These are phyloP conservation scores for Fusarium albosuccineum DNA, from an alignment of 2,329 filamentous ascomycete genomes.

Conservation along the genomic window DNA sequence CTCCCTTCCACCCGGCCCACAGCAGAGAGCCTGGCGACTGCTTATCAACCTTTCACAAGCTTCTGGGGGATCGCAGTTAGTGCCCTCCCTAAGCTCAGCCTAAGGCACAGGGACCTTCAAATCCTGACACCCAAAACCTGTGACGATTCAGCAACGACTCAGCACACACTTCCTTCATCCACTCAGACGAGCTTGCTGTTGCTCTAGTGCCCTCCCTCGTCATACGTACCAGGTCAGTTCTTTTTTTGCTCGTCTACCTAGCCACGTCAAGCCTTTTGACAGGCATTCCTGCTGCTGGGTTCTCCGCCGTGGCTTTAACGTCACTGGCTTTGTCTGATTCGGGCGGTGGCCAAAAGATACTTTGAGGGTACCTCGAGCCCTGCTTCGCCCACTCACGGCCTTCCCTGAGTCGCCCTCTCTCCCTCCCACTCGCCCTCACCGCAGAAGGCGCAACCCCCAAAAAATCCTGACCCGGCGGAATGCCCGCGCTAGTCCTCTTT, in stretches of 20 bases:
- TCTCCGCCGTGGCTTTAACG: slow-evolving; percentile 24
- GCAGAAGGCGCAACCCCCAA: slow-evolving; percentile 45
- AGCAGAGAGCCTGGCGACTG: neutral
- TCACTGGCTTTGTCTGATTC: slow-evolving; percentile 33
- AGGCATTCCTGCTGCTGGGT: slow-evolving; percentile 16
- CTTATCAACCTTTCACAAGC: slow-evolving; percentile 23
- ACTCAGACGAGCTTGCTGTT: slow-evolving; percentile 18
- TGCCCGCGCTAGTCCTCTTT: slow-evolving; percentile 49
- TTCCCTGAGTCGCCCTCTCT: slow-evolving; percentile 44
- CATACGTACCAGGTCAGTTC: slow-evolving; percentile 35
- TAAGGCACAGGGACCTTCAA: slow-evolving; percentile 7
- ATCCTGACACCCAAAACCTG: slow-evolving; percentile 10
- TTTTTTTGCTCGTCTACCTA: slow-evolving; percentile 30
- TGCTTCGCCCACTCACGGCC: slow-evolving; percentile 45
- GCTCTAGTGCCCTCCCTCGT: slow-evolving; percentile 28
- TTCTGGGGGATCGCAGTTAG: slow-evolving; percentile 16
- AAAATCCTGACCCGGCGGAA: slow-evolving; percentile 43
- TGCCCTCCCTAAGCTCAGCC: slow-evolving; percentile 8
- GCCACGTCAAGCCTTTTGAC: slow-evolving; percentile 39
- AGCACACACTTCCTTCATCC: slow-evolving; percentile 22
- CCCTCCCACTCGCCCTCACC: slow-evolving; percentile 44
- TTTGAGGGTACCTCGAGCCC: slow-evolving; percentile 30
- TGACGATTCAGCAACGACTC: slow-evolving; percentile 34
- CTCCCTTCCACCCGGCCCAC: slow-evolving; percentile 8
- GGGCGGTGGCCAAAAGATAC: slow-evolving; percentile 47